A percentile compares a stretch with the other conserved stretches of the same genome.
Conservation (phyloP, 2,329 filamentous ascomycete genomes). For the Calcarisporium arbuscula region DNA sequence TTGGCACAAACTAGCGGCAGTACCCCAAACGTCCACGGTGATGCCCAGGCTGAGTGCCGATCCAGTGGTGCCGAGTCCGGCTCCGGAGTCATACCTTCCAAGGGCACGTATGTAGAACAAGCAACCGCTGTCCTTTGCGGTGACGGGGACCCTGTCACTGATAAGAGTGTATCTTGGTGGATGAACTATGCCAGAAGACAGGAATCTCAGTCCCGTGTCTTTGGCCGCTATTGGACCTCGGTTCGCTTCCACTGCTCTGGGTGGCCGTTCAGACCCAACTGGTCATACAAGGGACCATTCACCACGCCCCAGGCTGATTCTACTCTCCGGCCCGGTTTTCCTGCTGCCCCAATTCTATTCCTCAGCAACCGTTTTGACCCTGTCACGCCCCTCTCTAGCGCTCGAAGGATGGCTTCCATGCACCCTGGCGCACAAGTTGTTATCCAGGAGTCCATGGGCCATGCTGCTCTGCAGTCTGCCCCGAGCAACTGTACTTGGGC, state of each 20-base stretch:
- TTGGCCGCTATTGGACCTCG: slow-evolving; percentile 24
- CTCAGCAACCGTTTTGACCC: slow-evolving; percentile 35
- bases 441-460: slow-evolving; percentile 16
- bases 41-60: too few relatives aligned
- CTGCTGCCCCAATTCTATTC: slow-evolving; percentile 35
- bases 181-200: slow-evolving; percentile 18
- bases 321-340: slow-evolving; percentile 18
- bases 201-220: slow-evolving; percentile 18
- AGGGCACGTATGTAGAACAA: slow-evolving; percentile 10
- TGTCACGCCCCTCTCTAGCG: slow-evolving; percentile 31
- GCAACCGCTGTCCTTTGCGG: slow-evolving; percentile 20
- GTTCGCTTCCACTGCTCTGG: slow-evolving; percentile 31
- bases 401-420: slow-evolving; percentile 8
- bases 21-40: too few relatives aligned
- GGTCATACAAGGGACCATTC: slow-evolving; percentile 28
- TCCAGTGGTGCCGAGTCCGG: too few relatives aligned
- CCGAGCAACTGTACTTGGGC: slow-evolving; percentile 13
- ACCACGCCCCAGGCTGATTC: slow-evolving; percentile 15
- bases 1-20: slow-evolving; percentile 10
- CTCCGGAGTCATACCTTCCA: too few relatives aligned
- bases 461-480: slow-evolving; percentile 6
- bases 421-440: slow-evolving; percentile 17
- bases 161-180: slow-evolving; percentile 15
- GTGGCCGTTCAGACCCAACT: slow-evolving; percentile 28
- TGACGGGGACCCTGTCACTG: slow-evolving; percentile 20